phyloP scores from a whole-genome alignment of 176 grass and related monocot genomes.

The Avena insularis region DNA sequence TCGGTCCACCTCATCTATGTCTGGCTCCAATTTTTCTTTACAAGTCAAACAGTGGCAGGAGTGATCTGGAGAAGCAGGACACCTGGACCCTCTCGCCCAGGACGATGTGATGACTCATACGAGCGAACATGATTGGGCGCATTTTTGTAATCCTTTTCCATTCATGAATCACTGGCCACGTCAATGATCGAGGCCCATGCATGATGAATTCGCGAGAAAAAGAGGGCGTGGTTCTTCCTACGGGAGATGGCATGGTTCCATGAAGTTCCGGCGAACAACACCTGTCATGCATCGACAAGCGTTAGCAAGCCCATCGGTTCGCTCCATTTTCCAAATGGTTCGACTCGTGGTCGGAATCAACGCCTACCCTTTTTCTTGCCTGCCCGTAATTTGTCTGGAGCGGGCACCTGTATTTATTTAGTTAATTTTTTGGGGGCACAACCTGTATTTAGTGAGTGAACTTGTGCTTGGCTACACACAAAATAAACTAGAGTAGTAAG shows the following conservation, averaged over 20 bases:
- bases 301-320: no score
- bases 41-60: background rate
- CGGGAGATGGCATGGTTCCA: background rate
- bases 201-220: background rate
- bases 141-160: background rate
- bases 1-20: background rate
- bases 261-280: background rate
- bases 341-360: no score
- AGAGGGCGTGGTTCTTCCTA: background rate
- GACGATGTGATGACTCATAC: conserved; percentile 4
- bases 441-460: no score
- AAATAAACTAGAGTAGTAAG: no score
- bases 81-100: background rate
- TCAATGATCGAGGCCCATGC: conserved; percentile 9
- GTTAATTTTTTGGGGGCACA: no score
- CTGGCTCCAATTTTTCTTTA: background rate
- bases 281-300: background rate
- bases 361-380: no score
- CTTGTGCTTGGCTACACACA: no score
- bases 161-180: background rate
- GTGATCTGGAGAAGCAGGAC: conserved; percentile 15
- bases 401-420: no score
- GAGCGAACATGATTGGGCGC: background rate
- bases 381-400: no score
- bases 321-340: no score